These are phyloP conservation scores for Geranium incanum DNA, from an alignment of 441 rosid genomes.

Conservation along the genomic window DNA sequence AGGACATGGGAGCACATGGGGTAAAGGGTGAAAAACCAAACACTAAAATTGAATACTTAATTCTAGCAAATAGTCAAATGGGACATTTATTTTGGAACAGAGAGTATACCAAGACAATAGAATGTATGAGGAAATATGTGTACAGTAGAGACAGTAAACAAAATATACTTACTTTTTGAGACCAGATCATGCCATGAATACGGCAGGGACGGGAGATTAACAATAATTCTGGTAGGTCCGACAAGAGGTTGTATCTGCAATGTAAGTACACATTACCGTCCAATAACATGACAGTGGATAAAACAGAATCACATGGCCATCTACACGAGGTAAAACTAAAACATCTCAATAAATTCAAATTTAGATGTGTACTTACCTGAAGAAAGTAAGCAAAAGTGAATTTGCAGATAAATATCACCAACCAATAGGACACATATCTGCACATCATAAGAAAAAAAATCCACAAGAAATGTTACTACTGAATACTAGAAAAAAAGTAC, in stretches of 20 bases:
- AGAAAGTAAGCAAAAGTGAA: constrained; percentile 95
- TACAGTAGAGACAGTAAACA: constrained; percentile 10
- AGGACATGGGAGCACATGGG: not conserved
- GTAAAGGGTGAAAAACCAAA: not conserved
- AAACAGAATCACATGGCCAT: constrained; percentile 10
- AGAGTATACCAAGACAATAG: constrained; percentile 2
- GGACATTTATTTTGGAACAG: not conserved
- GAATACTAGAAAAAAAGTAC: not conserved
- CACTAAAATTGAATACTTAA: not conserved
- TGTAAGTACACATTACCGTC: constrained; percentile 16
- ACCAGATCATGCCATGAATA: constrained; percentile 98
- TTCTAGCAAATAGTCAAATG: constrained; percentile 2
- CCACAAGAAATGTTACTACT: not conserved
- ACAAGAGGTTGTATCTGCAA: constrained; percentile 94
- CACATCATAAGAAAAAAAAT: constrained; percentile 20
- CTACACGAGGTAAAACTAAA: not conserved
- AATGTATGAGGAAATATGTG: not conserved
- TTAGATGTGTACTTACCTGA: constrained; percentile 55
- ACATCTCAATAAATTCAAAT: constrained; percentile 19
- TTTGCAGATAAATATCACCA: constrained; percentile 79
- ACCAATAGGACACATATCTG: constrained; percentile 95
- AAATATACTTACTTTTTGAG: constrained; percentile 64
- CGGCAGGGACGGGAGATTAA: constrained; percentile 31
- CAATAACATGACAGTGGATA: not conserved
- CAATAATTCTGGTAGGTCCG: constrained; percentile 55